A percentile compares a stretch with the other conserved stretches of the same genome.
These are phyloP conservation scores for Diaporthe aspalathi DNA, from an alignment of 2,329 filamentous ascomycete species.

Conservation along the genomic window DNA sequence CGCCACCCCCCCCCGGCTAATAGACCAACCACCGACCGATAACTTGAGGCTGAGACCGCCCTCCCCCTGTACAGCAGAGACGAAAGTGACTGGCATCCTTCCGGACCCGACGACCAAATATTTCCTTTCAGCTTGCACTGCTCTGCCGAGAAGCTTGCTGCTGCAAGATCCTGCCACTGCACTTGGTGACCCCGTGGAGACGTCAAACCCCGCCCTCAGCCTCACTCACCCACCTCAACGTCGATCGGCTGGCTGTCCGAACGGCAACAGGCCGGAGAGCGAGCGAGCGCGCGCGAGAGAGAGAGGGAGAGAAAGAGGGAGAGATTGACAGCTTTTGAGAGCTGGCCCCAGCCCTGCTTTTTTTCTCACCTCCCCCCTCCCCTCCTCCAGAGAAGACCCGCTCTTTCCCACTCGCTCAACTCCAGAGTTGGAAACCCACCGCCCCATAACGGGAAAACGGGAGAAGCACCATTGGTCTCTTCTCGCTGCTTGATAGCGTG, in stretches of 20 bases:
- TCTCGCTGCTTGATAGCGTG: too few species aligned
- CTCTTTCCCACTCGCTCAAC: not conserved
- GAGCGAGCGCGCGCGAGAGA: not conserved
- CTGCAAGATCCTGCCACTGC: too few species aligned
- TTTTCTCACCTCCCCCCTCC: not conserved
- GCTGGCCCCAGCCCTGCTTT: not conserved
- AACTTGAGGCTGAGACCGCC: not conserved
- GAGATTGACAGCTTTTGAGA: not conserved
- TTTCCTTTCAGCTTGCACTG: not conserved
- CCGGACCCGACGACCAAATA: not conserved
- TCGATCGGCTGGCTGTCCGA: not conserved
- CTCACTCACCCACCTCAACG: not conserved
- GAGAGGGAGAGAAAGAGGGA: too few species aligned
- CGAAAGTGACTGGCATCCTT: not conserved
- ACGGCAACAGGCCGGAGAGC: not conserved
- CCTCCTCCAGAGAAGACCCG: not conserved
- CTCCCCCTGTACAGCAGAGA: not conserved
- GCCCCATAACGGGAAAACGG: not conserved
- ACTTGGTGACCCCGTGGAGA: not conserved
- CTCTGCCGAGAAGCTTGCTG: not conserved
- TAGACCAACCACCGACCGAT: not conserved
- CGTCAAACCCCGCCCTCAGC: constrained; percentile 8
- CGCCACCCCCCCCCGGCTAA: not conserved
- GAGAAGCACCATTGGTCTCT: too few species aligned
- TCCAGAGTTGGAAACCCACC: not conserved